Base-by-base conservation (phyloP, 345 rosid species). In the Populus alba region DNA sequence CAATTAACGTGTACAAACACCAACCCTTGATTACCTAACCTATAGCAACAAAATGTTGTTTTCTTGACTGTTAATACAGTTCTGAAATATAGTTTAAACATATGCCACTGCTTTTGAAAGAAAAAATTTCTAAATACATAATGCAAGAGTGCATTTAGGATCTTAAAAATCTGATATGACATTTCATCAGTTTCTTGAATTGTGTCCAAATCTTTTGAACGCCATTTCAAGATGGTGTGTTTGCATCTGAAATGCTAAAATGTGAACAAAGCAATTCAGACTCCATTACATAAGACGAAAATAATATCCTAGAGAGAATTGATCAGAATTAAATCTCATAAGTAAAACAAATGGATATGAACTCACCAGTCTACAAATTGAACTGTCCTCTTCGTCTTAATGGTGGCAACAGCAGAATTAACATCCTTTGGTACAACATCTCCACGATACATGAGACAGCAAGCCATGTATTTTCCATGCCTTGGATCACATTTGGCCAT, bases 401-500 rank as follows among this genome's bases (percentile, higher is more conserved):
- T 90, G 45, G 90, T 83, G 67, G 89, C 92, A 71, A 91, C 92
- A 7, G 95, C 92, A 74, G 90, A 89, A 80, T 91, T 92, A 77
- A 92, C 97, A 62, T 92, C 94, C 85, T 92, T 92, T 1, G 95
- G 95, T 10, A 91, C 94, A 35, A 91, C 89, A 68, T 91, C 97
- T 68, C 97, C 97, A 39, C 94, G 89, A 76, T 90, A 91, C 97
- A 91, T 92, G 81, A 91, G 86, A 82, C 92, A 92, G 61, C 97
- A 92, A 55, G 94, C 95, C 94, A 91, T 92, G 87, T 91, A 91
- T 81, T 92, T 92, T 67, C 95, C 97, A 2, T 91, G 95, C 84
- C 97, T 87, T 25, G 97, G 95, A 79, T 92, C 97, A 77, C 94
- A 92, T 87, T 91, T 92, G 59, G 94, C 94, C 97, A 91, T 92